A percentile compares a stretch with the other conserved stretches of the same genome.
Conservation (phyloP, 345 rosid species). For the Zanthoxylum bungeanum region DNA sequence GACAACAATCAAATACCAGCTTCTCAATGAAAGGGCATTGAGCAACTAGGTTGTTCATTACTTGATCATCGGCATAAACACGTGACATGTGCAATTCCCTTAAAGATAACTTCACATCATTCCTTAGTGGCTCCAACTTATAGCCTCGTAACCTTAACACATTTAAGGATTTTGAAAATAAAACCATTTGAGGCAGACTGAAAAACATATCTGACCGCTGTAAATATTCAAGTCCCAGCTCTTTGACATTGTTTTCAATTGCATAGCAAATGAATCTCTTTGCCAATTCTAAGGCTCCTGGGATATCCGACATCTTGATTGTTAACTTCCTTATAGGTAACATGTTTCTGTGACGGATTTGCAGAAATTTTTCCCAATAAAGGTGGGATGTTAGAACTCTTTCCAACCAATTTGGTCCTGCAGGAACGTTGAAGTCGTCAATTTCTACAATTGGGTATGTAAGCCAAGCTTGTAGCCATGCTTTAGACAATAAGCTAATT, state of each 20-base stretch:
- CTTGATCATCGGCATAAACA: neutral
- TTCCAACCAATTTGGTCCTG: neutral
- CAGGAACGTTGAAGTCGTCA: neutral
- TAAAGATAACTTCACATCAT: neutral
- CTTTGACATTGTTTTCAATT: neutral
- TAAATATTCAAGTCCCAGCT: neutral
- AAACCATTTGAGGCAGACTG: neutral
- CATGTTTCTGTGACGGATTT: neutral
- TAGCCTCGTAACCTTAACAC: neutral
- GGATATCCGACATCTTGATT: neutral
- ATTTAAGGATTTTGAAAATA: neutral
- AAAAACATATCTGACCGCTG: neutral
- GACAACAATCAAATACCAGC: neutral
- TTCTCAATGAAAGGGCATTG: neutral
- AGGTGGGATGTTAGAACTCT: neutral
- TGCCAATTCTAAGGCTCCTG: neutral
- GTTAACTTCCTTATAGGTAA: neutral
- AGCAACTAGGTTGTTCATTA: neutral
- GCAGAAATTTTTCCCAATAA: neutral
- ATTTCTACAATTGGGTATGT: neutral
- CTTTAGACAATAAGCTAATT: neutral
- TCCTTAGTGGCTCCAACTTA: neutral
- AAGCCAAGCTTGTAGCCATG: neutral
- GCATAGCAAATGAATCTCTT: neutral
- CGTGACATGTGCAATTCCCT: neutral